A percentile compares a stretch with the other conserved stretches of the same genome.
Evolutionary conservation across 208 protist genomes (phyloP).

Genomic region (Crithidia bombi): DNA sequence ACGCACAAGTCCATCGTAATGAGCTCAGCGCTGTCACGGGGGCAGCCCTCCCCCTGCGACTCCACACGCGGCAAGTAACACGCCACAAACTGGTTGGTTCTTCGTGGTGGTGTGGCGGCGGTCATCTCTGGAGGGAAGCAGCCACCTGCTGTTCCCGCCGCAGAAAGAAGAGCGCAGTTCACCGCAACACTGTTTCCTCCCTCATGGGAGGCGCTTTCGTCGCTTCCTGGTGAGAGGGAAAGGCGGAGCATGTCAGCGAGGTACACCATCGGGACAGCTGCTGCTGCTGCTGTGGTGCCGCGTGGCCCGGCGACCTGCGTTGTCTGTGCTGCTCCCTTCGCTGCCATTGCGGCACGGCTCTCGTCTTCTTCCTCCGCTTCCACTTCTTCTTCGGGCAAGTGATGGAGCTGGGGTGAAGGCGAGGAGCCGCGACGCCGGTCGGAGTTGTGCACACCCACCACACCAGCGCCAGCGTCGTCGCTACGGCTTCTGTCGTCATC

Average conservation of each 20-base stretch:
- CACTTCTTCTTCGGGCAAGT: background rate
- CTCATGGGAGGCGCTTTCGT: background rate
- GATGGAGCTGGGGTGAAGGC: background rate
- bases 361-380: background rate
- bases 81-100: background rate
- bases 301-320: background rate
- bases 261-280: constrained; percentile 10
- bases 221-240: constrained; percentile 15
- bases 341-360: background rate
- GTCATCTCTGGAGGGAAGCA: no score
- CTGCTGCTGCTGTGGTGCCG: background rate
- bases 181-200: background rate
- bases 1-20: background rate
- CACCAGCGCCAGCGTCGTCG: background rate
- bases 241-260: constrained; percentile 28
- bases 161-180: background rate
- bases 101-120: background rate
- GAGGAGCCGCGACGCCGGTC: background rate
- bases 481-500: constrained; percentile 2
- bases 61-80: constrained; percentile 1
- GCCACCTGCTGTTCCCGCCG: no score
- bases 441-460: background rate
- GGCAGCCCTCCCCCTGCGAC: background rate
- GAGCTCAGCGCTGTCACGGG: background rate
- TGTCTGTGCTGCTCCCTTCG: background rate